These are phyloP conservation scores for Alternaria atra DNA, from an alignment of 2,329 filamentous ascomycete genomes.

Conservation along the genomic window DNA sequence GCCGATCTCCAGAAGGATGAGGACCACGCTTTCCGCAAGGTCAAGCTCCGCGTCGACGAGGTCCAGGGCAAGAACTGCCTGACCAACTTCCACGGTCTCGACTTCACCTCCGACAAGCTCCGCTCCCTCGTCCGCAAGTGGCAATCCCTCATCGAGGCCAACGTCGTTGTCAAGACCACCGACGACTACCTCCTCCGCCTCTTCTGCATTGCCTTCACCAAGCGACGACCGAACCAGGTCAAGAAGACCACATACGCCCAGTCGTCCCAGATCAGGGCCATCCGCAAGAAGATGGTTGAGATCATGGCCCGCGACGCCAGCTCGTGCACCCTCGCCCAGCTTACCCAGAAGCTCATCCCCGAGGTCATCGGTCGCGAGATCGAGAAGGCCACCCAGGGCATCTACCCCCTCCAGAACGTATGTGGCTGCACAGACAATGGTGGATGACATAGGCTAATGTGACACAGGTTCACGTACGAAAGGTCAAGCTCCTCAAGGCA, in stretches of 20 bases:
- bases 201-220: constrained; percentile 99
- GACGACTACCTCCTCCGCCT: constrained; percentile 99
- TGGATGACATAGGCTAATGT: constrained; percentile 30
- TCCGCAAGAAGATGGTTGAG: constrained; percentile 99
- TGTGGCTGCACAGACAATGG: constrained; percentile 34
- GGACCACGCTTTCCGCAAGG: constrained; percentile 99
- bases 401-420: constrained; percentile 99
- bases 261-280: constrained; percentile 95
- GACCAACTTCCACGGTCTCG: constrained; percentile 99
- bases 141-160: constrained; percentile 99
- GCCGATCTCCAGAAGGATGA: constrained; percentile 99
- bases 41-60: constrained; percentile 98
- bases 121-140: constrained; percentile 99
- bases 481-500: constrained; percentile 98
- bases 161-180: constrained; percentile 99
- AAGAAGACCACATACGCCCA: constrained; percentile 99
- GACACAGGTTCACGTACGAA: constrained; percentile 94
- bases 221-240: constrained; percentile 99
- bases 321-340: constrained; percentile 92
- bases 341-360: constrained; percentile 98
- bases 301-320: constrained; percentile 97
- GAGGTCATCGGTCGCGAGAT: constrained; percentile 99
- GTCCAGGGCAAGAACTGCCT: constrained; percentile 99
- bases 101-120: constrained; percentile 99
- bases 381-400: constrained; percentile 98